A percentile compares a stretch with the other conserved stretches of the same genome.
Evolutionary conservation across 2,329 filamentous ascomycete genomes (phyloP).

Genomic region (Sporothrix sp.): DNA sequence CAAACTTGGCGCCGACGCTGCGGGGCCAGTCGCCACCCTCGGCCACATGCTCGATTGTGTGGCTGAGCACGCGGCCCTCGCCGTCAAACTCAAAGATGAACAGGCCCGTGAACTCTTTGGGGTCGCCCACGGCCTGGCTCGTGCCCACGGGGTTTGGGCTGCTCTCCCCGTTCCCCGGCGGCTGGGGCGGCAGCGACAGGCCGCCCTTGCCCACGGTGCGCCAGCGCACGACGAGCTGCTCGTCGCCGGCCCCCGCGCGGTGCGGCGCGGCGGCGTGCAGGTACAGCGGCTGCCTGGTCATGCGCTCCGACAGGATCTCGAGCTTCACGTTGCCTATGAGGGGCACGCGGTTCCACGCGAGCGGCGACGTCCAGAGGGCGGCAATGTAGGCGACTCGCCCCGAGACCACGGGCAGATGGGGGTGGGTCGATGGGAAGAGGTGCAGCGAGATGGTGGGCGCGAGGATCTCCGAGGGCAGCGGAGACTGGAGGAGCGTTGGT

Average conservation of each 20-base stretch:
- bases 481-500: constrained; percentile 57
- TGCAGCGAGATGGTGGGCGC: constrained; percentile 62
- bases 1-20: constrained; percentile 69
- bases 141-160: constrained; percentile 31
- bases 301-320: constrained; percentile 80
- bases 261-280: constrained; percentile 24
- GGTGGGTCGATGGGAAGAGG: constrained; percentile 68
- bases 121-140: constrained; percentile 19
- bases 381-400: constrained; percentile 86
- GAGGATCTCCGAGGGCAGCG: constrained; percentile 64
- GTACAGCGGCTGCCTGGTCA: constrained; percentile 52
- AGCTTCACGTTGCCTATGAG: constrained; percentile 84
- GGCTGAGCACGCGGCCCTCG: constrained; percentile 71
- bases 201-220: constrained; percentile 44
- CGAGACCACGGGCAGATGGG: constrained; percentile 83
- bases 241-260: constrained; percentile 49
- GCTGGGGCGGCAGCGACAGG: neutral
- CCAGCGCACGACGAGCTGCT: constrained; percentile 89
- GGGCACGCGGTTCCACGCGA: constrained; percentile 90
- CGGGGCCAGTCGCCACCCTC: constrained; percentile 75
- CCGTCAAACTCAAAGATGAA: constrained; percentile 95
- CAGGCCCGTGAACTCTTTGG: constrained; percentile 73
- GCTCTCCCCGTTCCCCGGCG: neutral
- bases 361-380: constrained; percentile 88
- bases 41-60: constrained; percentile 91